Evolutionary conservation across 2,329 filamentous ascomycete species (phyloP).

Genomic region (Aspergillus sp.): DNA sequence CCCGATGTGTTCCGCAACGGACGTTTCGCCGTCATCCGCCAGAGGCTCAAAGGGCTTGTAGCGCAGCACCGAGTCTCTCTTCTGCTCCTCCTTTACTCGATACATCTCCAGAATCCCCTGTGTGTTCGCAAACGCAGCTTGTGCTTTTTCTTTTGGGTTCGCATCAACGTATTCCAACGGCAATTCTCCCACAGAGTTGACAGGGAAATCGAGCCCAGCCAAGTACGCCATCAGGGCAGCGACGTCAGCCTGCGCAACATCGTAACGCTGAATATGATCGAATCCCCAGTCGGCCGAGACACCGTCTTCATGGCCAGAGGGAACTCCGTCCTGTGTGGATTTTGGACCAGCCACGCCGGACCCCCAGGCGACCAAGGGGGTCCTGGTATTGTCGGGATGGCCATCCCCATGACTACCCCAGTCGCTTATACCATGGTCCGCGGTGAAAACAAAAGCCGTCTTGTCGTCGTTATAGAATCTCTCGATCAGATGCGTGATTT

Average conservation of each 20-base stretch:
- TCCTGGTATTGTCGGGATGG: slow-evolving; percentile 92
- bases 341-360: slow-evolving; percentile 75
- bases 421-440: slow-evolving; percentile 98
- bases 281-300: slow-evolving; percentile 86
- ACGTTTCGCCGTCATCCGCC: slow-evolving; percentile 48
- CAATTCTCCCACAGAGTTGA: slow-evolving; percentile 90
- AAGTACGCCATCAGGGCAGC: slow-evolving; percentile 94
- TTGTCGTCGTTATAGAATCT: slow-evolving; percentile 76
- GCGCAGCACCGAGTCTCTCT: slow-evolving; percentile 63
- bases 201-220: slow-evolving; percentile 77
- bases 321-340: slow-evolving; percentile 44
- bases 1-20: slow-evolving; percentile 57
- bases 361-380: slow-evolving; percentile 86
- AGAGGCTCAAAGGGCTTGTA: slow-evolving; percentile 70
- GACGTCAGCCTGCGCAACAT: slow-evolving; percentile 88
- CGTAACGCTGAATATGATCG: slow-evolving; percentile 70
- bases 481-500: slow-evolving; percentile 71
- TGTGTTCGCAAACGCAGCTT: slow-evolving; percentile 75
- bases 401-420: slow-evolving; percentile 99
- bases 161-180: slow-evolving; percentile 74
- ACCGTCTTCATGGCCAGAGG: slow-evolving; percentile 74
- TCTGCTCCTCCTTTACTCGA: slow-evolving; percentile 79
- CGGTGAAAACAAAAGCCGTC: slow-evolving; percentile 93
- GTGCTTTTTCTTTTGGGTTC: slow-evolving; percentile 64
- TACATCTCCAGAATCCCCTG: slow-evolving; percentile 92